Evolutionary conservation across 2,329 filamentous ascomycete genomes (phyloP).

Genomic region (Knufia fluminis): DNA sequence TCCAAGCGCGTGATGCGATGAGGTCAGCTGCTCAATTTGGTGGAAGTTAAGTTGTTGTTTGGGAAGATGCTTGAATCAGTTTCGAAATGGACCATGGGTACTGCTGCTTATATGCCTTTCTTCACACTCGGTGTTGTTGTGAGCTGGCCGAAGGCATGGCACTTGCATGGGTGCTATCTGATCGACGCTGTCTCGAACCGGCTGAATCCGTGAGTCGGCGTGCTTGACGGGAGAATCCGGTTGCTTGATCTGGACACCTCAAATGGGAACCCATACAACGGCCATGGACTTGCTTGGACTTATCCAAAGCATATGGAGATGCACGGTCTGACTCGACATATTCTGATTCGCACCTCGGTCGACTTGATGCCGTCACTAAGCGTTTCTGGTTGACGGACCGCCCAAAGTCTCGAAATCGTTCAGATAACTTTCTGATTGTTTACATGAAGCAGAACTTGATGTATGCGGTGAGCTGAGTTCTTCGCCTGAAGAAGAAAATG

Average conservation of each 20-base stretch:
- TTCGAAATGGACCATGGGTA: background rate
- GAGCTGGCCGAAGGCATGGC: background rate
- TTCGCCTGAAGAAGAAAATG: background rate
- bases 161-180: background rate
- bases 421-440: too few relatives aligned
- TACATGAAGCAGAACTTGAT: too few relatives aligned
- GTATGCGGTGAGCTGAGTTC: background rate
- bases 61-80: background rate
- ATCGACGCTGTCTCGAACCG: background rate
- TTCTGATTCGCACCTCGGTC: background rate
- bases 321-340: background rate
- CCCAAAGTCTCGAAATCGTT: background rate
- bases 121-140: background rate
- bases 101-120: background rate
- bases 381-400: background rate
- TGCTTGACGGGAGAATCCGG: background rate
- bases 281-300: background rate
- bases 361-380: background rate
- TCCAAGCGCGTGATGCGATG: background rate
- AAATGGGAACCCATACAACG: background rate
- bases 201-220: background rate
- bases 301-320: background rate
- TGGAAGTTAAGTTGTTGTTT: background rate
- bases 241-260: background rate
- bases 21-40: background rate